Conservation (phyloP, 176 grass and related monocot species). For the Carex cristatella region DNA sequence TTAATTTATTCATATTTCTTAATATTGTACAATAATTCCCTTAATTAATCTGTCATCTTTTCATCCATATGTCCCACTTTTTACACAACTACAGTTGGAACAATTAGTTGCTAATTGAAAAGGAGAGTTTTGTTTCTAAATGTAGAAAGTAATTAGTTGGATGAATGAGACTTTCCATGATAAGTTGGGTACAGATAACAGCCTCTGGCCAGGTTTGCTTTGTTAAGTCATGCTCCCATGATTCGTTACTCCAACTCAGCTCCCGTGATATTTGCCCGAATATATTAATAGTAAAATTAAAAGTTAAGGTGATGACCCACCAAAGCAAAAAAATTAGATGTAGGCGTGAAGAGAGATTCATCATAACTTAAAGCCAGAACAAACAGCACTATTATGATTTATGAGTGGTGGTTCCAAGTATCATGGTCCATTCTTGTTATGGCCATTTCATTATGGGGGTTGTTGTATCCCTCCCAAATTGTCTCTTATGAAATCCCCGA, state of each 20-base stretch:
- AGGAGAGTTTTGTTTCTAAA: neutral
- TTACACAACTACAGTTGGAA: neutral
- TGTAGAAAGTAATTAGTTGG: neutral
- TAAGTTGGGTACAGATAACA: neutral
- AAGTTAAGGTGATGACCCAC: constrained; percentile 23
- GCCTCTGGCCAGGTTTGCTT: neutral
- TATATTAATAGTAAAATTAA: constrained; percentile 3
- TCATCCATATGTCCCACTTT: neutral
- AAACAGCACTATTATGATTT: constrained; percentile 21
- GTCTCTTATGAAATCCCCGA: neutral
- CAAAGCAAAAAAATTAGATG: constrained; percentile 11
- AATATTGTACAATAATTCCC: neutral
- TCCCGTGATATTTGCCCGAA: neutral
- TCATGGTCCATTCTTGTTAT: constrained; percentile 21
- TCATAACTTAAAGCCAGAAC: constrained; percentile 19
- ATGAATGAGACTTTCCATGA: neutral
- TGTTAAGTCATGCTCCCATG: constrained; percentile 1
- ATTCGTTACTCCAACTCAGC: neutral
- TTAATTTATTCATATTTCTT: neutral
- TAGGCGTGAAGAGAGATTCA: constrained; percentile 24
- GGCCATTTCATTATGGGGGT: constrained; percentile 7
- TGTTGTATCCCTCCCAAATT: neutral
- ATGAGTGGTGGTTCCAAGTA: neutral
- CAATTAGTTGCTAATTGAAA: neutral
- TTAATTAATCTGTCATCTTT: neutral